These are phyloP conservation scores for Cyberlindnera bimundalis DNA, from an alignment of 805 yeast genomes.

Conservation along the genomic window DNA sequence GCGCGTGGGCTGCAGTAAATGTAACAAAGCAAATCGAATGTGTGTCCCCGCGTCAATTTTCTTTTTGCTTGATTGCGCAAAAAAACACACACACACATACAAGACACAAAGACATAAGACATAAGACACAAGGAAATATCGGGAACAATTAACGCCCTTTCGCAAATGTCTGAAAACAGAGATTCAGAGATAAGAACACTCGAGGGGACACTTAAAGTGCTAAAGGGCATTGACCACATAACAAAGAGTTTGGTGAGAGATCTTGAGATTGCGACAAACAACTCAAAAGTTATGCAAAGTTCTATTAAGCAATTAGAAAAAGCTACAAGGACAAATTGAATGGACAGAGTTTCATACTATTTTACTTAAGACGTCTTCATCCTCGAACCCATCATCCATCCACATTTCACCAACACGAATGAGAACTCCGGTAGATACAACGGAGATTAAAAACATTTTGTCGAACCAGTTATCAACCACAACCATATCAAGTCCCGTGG, in stretches of 20 bases:
- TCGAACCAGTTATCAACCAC: conserved; percentile 41
- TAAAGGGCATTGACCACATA: conserved; percentile 9
- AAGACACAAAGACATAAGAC: not conserved
- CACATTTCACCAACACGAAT: conserved; percentile 23
- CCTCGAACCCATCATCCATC: conserved; percentile 25
- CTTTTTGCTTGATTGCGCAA: too few relatives aligned
- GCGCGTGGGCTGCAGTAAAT: too few relatives aligned
- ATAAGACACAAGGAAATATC: not conserved
- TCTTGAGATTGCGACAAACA: conserved; percentile 4
- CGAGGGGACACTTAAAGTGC: conserved; percentile 5
- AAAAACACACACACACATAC: not conserved
- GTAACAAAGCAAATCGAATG: too few relatives aligned
- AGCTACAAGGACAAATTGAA: not conserved
- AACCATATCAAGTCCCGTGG: conserved; percentile 15
- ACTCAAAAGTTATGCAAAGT: conserved; percentile 3
- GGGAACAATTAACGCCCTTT: not conserved
- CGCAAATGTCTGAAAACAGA: conserved; percentile 1
- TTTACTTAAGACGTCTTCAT: conserved; percentile 12
- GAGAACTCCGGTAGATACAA: conserved; percentile 27
- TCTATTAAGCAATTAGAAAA: conserved; percentile 1
- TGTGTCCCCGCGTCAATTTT: too few relatives aligned
- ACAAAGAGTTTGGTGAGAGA: conserved; percentile 10
- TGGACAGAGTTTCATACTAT: conserved; percentile 2
- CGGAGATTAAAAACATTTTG: conserved; percentile 32
- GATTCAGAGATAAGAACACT: conserved; percentile 12